phyloP scores from a whole-genome alignment of 805 yeast genomes.

The Debaryomyces hansenii region DNA sequence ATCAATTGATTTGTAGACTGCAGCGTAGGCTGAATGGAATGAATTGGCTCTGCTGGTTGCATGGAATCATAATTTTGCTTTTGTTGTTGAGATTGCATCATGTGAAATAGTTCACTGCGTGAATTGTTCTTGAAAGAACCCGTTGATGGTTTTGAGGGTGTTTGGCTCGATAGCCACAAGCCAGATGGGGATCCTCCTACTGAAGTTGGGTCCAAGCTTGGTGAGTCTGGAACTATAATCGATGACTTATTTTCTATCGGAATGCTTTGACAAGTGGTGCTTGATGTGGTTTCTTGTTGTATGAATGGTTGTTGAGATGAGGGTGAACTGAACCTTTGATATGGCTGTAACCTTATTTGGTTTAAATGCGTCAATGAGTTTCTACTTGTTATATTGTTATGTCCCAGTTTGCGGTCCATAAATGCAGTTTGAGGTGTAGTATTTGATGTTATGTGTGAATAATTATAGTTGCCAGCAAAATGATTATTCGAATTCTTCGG shows the following conservation, averaged over 20 bases:
- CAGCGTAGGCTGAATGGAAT: constrained; percentile 1
- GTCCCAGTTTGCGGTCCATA: constrained; percentile 14
- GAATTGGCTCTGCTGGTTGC: constrained; percentile 1
- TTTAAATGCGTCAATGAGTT: constrained; percentile 23
- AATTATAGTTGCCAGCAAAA: neutral
- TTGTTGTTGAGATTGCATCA: constrained; percentile 8
- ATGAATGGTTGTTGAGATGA: constrained; percentile 13
- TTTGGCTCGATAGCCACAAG: constrained; percentile 52
- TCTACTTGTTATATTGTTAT: constrained; percentile 14
- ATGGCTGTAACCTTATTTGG: constrained; percentile 38
- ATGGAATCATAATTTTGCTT: constrained; percentile 12
- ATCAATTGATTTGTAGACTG: neutral
- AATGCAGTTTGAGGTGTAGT: constrained; percentile 4
- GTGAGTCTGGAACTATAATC: constrained; percentile 46
- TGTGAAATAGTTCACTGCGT: constrained; percentile 16
- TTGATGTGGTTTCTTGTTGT: constrained; percentile 2
- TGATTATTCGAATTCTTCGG: constrained; percentile 1
- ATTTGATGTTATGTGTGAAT: neutral
- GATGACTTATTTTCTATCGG: constrained; percentile 18
- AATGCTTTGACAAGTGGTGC: constrained; percentile 24
- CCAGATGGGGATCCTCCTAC: constrained; percentile 56
- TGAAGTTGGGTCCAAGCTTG: constrained; percentile 51
- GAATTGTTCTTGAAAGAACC: constrained; percentile 20
- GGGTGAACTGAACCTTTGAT: constrained; percentile 34
- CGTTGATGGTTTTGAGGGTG: constrained; percentile 45